phyloP scores from a whole-genome alignment of 2,329 filamentous ascomycete species.

The Leptographium flavum region DNA sequence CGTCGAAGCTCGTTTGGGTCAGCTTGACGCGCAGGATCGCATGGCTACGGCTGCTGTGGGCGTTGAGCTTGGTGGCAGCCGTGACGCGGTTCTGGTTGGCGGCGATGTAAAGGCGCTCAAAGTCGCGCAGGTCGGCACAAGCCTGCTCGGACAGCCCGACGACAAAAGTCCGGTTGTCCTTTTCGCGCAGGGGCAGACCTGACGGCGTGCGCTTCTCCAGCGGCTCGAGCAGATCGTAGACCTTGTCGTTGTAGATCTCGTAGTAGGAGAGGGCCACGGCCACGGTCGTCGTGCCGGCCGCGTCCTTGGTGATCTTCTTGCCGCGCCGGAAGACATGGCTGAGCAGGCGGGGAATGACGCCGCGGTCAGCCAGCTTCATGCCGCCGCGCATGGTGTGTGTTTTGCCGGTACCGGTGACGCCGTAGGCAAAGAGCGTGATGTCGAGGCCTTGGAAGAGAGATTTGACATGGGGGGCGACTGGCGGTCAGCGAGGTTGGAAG shows the following conservation, averaged over 20 bases:
- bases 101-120: slow-evolving; percentile 79
- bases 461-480: slow-evolving; percentile 81
- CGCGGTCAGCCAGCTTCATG: slow-evolving; percentile 69
- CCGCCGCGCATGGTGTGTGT: slow-evolving; percentile 94
- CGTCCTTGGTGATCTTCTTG: slow-evolving; percentile 74
- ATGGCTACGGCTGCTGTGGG: slow-evolving; percentile 79
- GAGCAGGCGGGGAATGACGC: slow-evolving; percentile 73
- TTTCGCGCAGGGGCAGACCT: slow-evolving; percentile 71
- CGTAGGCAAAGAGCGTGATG: slow-evolving; percentile 84
- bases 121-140: slow-evolving; percentile 77
- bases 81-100: slow-evolving; percentile 84
- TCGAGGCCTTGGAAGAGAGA: slow-evolving; percentile 82
- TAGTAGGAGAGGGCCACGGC: slow-evolving; percentile 76
- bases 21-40: slow-evolving; percentile 86
- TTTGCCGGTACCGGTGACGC: slow-evolving; percentile 85
- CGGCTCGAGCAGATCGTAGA: slow-evolving; percentile 78
- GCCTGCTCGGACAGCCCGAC: slow-evolving; percentile 72
- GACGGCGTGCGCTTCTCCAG: slow-evolving; percentile 73
- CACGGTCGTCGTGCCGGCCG: slow-evolving; percentile 53
- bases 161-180: slow-evolving; percentile 74
- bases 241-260: slow-evolving; percentile 94
- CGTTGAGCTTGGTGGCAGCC: slow-evolving; percentile 82
- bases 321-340: slow-evolving; percentile 75
- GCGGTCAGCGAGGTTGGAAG: neutral
- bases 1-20: slow-evolving; percentile 45